Base-by-base conservation (phyloP, 176 grass and related monocot genomes). In the Rhipidocladum racemiflorum region DNA sequence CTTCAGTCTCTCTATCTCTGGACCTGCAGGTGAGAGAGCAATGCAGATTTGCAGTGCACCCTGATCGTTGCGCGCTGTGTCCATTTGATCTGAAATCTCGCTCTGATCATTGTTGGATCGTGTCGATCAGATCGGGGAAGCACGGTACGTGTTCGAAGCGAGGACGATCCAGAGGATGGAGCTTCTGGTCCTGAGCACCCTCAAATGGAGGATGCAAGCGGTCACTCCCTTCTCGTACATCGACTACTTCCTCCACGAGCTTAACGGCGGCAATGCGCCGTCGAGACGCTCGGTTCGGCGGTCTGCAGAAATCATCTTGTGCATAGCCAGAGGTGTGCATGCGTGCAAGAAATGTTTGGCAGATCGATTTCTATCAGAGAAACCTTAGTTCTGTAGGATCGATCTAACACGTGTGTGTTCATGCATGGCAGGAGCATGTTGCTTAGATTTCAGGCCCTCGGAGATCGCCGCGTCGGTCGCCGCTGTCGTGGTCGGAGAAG, bases 81-180 rank as follows among this genome's bases (percentile, higher is more conserved):
- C 24, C 46, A 13, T 86, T 71, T 85, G 57, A 12, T 74, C 21
- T 12, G 50, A 34, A 49, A 74, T 35, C 15, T 35, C 54, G 70
- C 79, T 56, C 6, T 77, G 57, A 89, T 65, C 6, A 21, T 20
- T 23, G 21, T 4, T 79, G 62, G 35, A 35, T 79, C 35, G 51
- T 65, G 25, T 32, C 16, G 12, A 59, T 50, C 66, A 99, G 97
- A 77, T 90, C 66, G 84, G 85, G 60, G 89, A 94, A 14, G 72
- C 89, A 4, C 89, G 90, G 62, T 90, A 87, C 89, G 91, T 96
- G 80, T 99, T 99, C 78, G 97, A 99, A 55, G 85, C 93, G 2
- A 99, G 76, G 82, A 94, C 93, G 60, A 96, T 96, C 34, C 91
- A 92, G 88, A 96, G 97, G 85, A 99, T 99, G 93, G 89, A 99